Conservation (phyloP, 2,329 filamentous ascomycete genomes). For the Parasarocladium wereldwijsianum region DNA sequence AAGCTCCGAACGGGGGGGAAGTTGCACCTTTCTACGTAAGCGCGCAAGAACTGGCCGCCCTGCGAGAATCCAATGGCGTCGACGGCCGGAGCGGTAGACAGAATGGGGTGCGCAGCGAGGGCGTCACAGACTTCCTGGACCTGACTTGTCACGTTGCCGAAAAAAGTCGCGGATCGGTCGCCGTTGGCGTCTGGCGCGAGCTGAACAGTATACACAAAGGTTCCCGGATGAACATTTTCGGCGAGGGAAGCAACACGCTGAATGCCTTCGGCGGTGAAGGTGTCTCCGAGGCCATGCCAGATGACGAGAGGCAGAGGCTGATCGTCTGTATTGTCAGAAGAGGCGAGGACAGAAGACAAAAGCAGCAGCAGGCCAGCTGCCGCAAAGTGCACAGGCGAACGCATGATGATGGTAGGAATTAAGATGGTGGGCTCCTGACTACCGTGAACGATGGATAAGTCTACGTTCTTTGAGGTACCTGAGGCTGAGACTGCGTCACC, state of each 20-base stretch:
- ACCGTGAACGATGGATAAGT: too few species aligned
- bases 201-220: slow-evolving; percentile 67
- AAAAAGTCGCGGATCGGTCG: slow-evolving; percentile 76
- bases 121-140: slow-evolving; percentile 63
- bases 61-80: slow-evolving; percentile 93
- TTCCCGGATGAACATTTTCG: slow-evolving; percentile 62
- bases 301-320: slow-evolving; percentile 80
- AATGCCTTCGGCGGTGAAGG: slow-evolving; percentile 63
- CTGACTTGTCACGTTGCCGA: slow-evolving; percentile 77
- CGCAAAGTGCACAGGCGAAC: slow-evolving; percentile 9
- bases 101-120: slow-evolving; percentile 60
- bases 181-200: slow-evolving; percentile 47
- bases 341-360: slow-evolving; percentile 13
- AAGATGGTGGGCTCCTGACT: too few species aligned
- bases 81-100: slow-evolving; percentile 67
- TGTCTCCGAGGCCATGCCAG: slow-evolving; percentile 77
- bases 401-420: slow-evolving; percentile 7
- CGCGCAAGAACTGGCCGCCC: slow-evolving; percentile 90
- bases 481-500: too few species aligned
- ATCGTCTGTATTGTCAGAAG: slow-evolving; percentile 28
- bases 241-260: slow-evolving; percentile 56
- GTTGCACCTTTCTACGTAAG: slow-evolving; percentile 79
- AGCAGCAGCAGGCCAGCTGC: slow-evolving; percentile 17
- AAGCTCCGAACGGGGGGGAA: slow-evolving; percentile 58
- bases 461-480: too few species aligned